phyloP scores from a whole-genome alignment of 306 rosid genomes.

The Carpinus fangiana region DNA sequence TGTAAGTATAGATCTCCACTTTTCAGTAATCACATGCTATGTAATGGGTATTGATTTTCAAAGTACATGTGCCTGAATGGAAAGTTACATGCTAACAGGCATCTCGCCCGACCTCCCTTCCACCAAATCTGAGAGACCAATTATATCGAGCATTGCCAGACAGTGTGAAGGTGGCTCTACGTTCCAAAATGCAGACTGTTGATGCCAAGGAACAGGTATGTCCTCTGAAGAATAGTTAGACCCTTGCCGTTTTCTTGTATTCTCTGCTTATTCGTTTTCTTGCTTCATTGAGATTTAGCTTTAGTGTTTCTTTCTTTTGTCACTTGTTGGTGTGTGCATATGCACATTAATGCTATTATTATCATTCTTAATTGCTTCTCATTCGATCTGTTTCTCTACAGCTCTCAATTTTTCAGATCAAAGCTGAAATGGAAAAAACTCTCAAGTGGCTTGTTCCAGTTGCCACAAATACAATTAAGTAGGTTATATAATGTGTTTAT shows the following conservation, averaged over 20 bases:
- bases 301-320: neutral
- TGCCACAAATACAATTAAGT: conserved; percentile 81
- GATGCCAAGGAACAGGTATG: conserved; percentile 65
- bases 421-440: conserved; percentile 74
- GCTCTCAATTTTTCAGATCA: conserved; percentile 56
- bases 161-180: conserved; percentile 67
- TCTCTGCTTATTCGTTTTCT: neutral
- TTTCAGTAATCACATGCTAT: conserved; percentile 3
- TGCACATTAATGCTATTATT: neutral
- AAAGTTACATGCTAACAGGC: conserved; percentile 47
- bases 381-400: conserved; percentile 37
- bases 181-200: conserved; percentile 56
- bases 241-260: conserved; percentile 13
- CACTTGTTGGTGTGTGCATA: conserved; percentile 14
- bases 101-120: conserved; percentile 75
- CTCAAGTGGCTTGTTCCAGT: conserved; percentile 82
- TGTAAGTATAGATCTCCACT: conserved; percentile 48
- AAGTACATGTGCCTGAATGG: conserved; percentile 11
- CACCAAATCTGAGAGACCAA: conserved; percentile 76
- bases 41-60: conserved; percentile 17
- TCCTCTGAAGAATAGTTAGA: conserved; percentile 5
- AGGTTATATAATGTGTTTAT: conserved; percentile 32
- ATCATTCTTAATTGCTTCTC: neutral
- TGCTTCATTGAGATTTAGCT: conserved; percentile 8
- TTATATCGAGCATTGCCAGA: conserved; percentile 77